phyloP scores from a whole-genome alignment of 352 stramenopile species.

The Phytopythium oedochilum region DNA sequence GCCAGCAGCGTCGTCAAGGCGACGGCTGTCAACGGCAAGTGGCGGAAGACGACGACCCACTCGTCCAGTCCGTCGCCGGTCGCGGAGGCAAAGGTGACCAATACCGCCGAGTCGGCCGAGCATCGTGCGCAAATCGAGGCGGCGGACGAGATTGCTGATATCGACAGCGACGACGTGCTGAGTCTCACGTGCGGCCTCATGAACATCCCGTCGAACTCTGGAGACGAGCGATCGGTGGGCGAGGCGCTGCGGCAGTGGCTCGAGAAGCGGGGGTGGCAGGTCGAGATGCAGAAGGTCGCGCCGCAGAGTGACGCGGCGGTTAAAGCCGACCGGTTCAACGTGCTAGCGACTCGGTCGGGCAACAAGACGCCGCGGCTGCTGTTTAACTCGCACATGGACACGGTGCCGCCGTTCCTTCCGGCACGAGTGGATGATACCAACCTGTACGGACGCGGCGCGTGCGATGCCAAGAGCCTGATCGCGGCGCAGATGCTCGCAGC shows the following conservation, averaged over 20 bases:
- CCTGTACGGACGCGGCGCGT: slow-evolving; percentile 75
- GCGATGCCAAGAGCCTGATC: slow-evolving; percentile 81
- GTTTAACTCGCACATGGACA: slow-evolving; percentile 89
- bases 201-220: slow-evolving; percentile 67
- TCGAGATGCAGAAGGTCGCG: slow-evolving; percentile 69
- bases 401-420: slow-evolving; percentile 64
- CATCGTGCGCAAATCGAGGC: slow-evolving; percentile 36
- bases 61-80: slow-evolving; percentile 1
- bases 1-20: slow-evolving; percentile 66
- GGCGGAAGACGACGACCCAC: slow-evolving; percentile 35
- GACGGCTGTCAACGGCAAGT: slow-evolving; percentile 70
- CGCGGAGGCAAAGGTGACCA: not conserved
- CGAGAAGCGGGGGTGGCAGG: slow-evolving; percentile 52
- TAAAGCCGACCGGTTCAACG: slow-evolving; percentile 67
- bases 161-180: slow-evolving; percentile 58
- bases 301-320: slow-evolving; percentile 55
- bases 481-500: slow-evolving; percentile 80
- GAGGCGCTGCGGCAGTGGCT: slow-evolving; percentile 66
- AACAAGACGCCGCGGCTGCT: slow-evolving; percentile 54
- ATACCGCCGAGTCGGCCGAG: slow-evolving; percentile 29
- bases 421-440: slow-evolving; percentile 59
- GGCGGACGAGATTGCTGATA: slow-evolving; percentile 44
- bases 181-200: slow-evolving; percentile 60
- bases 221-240: slow-evolving; percentile 69
- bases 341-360: slow-evolving; percentile 60